These are phyloP conservation scores for Acacia acuminata DNA, from an alignment of 306 rosid genomes.

Conservation along the genomic window DNA sequence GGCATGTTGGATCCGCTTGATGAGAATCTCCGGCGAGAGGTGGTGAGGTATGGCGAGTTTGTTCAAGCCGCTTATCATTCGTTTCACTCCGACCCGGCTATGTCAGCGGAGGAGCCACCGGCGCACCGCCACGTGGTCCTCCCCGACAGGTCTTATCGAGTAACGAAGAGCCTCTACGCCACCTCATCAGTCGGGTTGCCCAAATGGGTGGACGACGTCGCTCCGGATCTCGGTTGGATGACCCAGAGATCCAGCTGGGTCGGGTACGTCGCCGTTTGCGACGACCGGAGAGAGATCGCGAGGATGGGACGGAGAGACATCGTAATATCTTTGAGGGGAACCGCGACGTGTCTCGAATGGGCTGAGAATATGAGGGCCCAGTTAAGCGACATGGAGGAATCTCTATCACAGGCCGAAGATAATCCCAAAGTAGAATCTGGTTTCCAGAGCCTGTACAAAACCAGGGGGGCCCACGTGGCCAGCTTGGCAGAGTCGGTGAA, in stretches of 20 bases:
- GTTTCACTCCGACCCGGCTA: slow-evolving; percentile 77
- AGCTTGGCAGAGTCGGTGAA: slow-evolving; percentile 74
- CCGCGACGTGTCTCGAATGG: slow-evolving; percentile 96
- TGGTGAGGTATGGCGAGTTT: slow-evolving; percentile 80
- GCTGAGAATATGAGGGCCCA: slow-evolving; percentile 85
- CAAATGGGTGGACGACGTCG: slow-evolving; percentile 71
- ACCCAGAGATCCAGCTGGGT: slow-evolving; percentile 94
- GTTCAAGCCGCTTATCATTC: slow-evolving; percentile 83
- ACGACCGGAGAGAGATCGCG: slow-evolving; percentile 65
- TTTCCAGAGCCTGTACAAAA: slow-evolving; percentile 71
- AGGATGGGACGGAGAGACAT: slow-evolving; percentile 89
- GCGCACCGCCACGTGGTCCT: slow-evolving; percentile 49
- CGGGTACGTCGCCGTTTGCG: slow-evolving; percentile 93
- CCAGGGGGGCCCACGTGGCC: slow-evolving; percentile 67
- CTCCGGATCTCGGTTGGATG: slow-evolving; percentile 98
- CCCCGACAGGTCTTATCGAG: slow-evolving; percentile 59
- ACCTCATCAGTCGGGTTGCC: slow-evolving; percentile 85
- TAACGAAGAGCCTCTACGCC: slow-evolving; percentile 86
- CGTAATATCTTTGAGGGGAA: slow-evolving; percentile 84
- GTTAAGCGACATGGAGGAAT: slow-evolving; percentile 21
- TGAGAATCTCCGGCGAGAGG: slow-evolving; percentile 93
- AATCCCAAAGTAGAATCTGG: slow-evolving; percentile 78
- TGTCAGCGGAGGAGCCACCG: slow-evolving; percentile 56
- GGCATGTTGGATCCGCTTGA: slow-evolving; percentile 88
- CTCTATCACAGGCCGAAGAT: not conserved